phyloP scores from a whole-genome alignment of 129 eudicot genomes.

The Flaveria linearis region DNA sequence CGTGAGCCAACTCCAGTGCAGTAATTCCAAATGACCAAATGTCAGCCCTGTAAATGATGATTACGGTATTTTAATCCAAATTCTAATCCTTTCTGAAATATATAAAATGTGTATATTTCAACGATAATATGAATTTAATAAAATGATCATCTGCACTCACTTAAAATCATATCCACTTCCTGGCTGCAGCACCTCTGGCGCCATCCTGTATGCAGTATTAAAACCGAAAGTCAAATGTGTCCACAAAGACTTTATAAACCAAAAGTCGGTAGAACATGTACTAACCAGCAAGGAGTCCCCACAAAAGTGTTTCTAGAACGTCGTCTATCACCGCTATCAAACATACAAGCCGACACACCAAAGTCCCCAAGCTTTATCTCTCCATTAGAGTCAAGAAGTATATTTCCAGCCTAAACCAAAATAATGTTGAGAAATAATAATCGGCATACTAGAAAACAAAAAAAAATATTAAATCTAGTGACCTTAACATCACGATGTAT shows the following conservation, averaged over 20 bases:
- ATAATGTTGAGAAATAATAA: constrained; percentile 6
- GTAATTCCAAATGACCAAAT: constrained; percentile 98
- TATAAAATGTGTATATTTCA: constrained; percentile 3
- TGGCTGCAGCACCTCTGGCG: constrained; percentile 99
- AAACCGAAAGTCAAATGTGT: constrained; percentile 5
- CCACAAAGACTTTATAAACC: constrained; percentile 11
- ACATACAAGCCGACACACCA: constrained; percentile 98
- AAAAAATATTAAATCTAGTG: constrained; percentile 19
- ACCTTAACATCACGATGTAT: constrained; percentile 99
- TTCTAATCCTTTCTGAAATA: not conserved
- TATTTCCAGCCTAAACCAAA: constrained; percentile 88
- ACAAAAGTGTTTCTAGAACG: constrained; percentile 97
- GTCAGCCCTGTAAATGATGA: constrained; percentile 67
- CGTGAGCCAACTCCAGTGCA: constrained; percentile 98
- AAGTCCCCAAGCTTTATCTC: constrained; percentile 94
- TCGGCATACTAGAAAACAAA: not conserved
- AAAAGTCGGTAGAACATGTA: not conserved
- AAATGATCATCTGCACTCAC: constrained; percentile 49
- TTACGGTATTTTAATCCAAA: constrained; percentile 3
- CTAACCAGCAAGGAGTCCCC: constrained; percentile 99
- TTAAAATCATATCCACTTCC: constrained; percentile 95
- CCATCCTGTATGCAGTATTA: constrained; percentile 69
- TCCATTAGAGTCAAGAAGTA: constrained; percentile 88
- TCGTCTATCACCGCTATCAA: constrained; percentile 95
- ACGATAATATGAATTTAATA: not conserved